Evolutionary conservation across 2,329 filamentous ascomycete species (phyloP), one percentile per base, ranked within the genome.

Genomic region (Tolypocladium amazonense): DNA sequence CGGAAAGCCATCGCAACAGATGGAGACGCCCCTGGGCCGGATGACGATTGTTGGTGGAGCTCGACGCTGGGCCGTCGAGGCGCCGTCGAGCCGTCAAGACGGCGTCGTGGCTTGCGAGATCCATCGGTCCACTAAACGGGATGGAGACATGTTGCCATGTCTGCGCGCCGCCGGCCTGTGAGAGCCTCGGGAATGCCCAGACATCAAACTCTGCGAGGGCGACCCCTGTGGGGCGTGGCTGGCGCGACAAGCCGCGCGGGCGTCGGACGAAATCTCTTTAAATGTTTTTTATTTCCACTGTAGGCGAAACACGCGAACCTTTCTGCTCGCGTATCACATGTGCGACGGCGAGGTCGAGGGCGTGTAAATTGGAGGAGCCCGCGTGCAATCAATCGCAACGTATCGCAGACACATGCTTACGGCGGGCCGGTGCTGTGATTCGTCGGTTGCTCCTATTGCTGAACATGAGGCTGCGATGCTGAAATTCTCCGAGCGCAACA

Each of bases 21-120:
- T 57, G 61, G 61, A 56, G 57, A 43, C 58, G 35, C 23, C 37
- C n/a, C n/a, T 30, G 54, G 54, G 38, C 27, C 57, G 47, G 23
- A 61, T 64, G 59, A 59, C 61, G 61, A 60, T 53, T 55, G 54
- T 35, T 52, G 58, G 62, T 64, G 62, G 61, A 57, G 56, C 57
- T 39, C 20, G 43, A 3, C 20, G 50, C 50, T 37, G 50, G 15
- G 20, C 43, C 27, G 56, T 38, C 41, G 20, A 41, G 47, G 15
- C 23, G 45, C 54, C 43, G 45, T 23, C 37, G 35, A 39, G 53
- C 25, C 8, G 45, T 50, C 45, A 30, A 30, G 15, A n/a, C 41
- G 54, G 35, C 47, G 53, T 41, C 38, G 57, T 56, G 60, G 56
- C 47, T 41, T 50, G 59, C 58, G 59, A 61, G 59, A 62, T 63